Percentiles rank a stretch among this genome's conserved stretches.
phyloP scores from a whole-genome alignment of 2,329 filamentous ascomycete species.

The Mollisiaceae sp. region DNA sequence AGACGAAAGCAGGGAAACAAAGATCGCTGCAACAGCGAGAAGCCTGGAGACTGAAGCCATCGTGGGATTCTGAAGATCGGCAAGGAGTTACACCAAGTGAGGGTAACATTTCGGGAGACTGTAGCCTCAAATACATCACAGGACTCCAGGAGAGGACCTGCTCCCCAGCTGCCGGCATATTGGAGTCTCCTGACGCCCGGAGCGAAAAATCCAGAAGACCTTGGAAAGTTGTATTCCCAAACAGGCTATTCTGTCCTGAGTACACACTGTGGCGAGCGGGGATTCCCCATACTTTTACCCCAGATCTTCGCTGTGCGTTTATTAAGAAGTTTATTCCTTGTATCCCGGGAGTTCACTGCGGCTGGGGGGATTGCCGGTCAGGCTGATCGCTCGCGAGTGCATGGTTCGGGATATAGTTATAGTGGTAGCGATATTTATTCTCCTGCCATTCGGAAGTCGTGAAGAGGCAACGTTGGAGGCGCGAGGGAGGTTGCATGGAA shows the following conservation, averaged over 20 bases:
- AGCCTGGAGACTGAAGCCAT: constrained; percentile 25
- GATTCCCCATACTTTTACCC: constrained; percentile 7
- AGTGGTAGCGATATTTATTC: constrained; percentile 1
- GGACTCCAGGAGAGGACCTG: neutral
- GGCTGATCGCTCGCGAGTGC: neutral
- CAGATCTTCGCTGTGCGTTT: neutral
- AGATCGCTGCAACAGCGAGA: constrained; percentile 22
- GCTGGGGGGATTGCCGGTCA: constrained; percentile 6
- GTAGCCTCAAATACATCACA: constrained; percentile 4
- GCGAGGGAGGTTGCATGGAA: neutral
- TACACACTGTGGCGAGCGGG: neutral
- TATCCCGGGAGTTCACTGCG: neutral
- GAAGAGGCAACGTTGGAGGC: neutral
- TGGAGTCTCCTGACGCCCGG: constrained; percentile 3
- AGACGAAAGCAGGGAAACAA: constrained; percentile 17
- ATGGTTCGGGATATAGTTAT: neutral
- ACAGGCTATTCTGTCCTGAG: constrained; percentile 6
- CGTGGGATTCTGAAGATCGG: neutral
- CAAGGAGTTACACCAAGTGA: neutral
- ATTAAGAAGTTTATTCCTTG: neutral
- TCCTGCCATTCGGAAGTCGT: neutral
- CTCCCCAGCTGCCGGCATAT: neutral
- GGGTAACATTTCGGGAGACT: constrained; percentile 1
- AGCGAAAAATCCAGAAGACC: neutral
- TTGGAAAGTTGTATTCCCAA: constrained; percentile 4